Evolutionary conservation across 371 early-diverging fungal species (phyloP), one percentile per base, ranked within the genome.

Genomic region (Syncephalastrum racemosum): DNA sequence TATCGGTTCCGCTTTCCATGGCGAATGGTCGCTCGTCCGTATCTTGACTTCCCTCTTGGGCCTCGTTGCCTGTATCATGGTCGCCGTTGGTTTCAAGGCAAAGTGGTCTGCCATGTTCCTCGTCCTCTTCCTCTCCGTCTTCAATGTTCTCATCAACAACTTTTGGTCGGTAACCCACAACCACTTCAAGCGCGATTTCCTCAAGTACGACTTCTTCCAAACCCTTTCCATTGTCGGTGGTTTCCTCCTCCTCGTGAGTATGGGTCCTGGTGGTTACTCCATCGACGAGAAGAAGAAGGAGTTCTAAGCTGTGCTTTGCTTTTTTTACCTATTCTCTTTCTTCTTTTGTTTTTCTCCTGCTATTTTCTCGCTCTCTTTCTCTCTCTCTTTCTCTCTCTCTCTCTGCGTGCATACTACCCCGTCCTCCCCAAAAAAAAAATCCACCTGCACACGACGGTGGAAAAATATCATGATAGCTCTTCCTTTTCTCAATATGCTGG

Each of bases 141-240:
- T 86, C 71, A 95, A 96, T 67, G 79, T 96, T 54, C 62, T 90
- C 19, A 84, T 94, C 62, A 95, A 96, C 79, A 93, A 94, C 83
- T 96, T 94, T 90, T 96, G 96, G 96, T 81, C 89, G 5, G 74
- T 93, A 54, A 89, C 88, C 59, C 87, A 85, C 50, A 75, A 77
- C 54, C 77, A 81, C 45, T 79, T 80, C 23, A 83, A 88, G 59
- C 80, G 87, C 62, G 97, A 96, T 56, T 95, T 94, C 68, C 79
- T 91, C 60, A 93, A 95, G 72, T 96, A 96, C 74, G 96, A 96
- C 77, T 96, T 96, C 68, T 96, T 95, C 91, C 96, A 96, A 72
- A 96, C 91, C 6, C 77, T 96, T 46, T 92, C 92, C 5, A 93
- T 92, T 71, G 85, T 95, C 80, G 96, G 97, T 48, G 95, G 97